Conservation (phyloP, 2,329 filamentous ascomycete genomes). For the Aspergillus pseudoglaucus region DNA sequence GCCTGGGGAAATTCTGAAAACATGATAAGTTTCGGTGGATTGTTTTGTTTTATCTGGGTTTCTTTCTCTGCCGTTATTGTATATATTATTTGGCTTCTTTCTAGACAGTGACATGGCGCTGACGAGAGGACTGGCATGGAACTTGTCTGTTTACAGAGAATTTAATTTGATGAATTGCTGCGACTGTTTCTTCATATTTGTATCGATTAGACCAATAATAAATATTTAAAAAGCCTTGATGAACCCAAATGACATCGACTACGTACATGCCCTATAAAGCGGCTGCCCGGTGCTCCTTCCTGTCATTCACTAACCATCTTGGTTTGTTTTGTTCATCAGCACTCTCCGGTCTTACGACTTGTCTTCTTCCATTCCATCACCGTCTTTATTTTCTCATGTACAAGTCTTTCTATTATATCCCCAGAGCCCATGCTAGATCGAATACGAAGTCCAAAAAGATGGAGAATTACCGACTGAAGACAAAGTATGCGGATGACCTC, state of each 20-base stretch:
- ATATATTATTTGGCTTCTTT: conserved; percentile 18
- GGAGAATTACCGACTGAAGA: too few relatives aligned
- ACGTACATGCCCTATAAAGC: neutral
- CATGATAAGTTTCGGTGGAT: conserved; percentile 19
- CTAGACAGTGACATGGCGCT: conserved; percentile 3
- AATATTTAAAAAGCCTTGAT: neutral
- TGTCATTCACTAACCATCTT: neutral
- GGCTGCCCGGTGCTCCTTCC: conserved; percentile 7
- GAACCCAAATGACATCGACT: too few relatives aligned
- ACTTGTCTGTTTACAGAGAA: neutral
- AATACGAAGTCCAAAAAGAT: too few relatives aligned
- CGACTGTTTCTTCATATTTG: neutral
- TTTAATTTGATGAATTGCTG: neutral
- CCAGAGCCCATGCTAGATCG: too few relatives aligned
- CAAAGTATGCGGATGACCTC: neutral
- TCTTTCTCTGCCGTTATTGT: conserved; percentile 20
- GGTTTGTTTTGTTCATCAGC: too few relatives aligned
- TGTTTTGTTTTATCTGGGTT: conserved; percentile 12
- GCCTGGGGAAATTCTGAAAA: conserved; percentile 20
- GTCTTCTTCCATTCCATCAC: neutral
- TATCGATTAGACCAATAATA: neutral
- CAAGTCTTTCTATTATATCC: too few relatives aligned
- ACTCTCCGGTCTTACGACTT: neutral
- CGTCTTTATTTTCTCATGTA: too few relatives aligned
- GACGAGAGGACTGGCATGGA: neutral